Evolutionary conservation across 225 moss, liverwort and hornwort genomes (phyloP).

Genomic region (Rhytidiadelphus loreus): DNA sequence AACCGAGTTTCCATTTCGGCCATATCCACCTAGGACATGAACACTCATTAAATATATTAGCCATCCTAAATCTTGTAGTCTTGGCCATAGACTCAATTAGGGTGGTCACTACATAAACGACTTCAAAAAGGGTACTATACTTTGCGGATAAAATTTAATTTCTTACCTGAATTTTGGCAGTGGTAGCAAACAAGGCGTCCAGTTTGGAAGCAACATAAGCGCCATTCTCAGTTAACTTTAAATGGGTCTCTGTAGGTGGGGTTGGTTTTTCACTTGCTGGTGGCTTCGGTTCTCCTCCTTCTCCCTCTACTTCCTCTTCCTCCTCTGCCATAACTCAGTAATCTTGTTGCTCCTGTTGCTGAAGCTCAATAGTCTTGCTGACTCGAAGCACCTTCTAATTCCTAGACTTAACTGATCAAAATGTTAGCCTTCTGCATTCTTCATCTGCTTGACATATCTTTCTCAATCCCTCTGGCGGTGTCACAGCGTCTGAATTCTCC

Average conservation of each 20-base stretch:
- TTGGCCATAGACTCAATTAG: not conserved
- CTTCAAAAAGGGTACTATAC: not conserved
- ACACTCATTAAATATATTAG: not conserved
- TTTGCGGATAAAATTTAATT: not conserved
- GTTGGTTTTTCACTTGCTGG: not conserved
- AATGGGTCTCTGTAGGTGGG: constrained; percentile 10
- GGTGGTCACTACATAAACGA: not conserved
- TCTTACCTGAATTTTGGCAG: constrained; percentile 21
- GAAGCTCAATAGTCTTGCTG: not conserved
- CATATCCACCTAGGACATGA: constrained; percentile 8
- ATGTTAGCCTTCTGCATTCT: not conserved
- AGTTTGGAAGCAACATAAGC: constrained; percentile 30
- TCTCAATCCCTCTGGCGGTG: not conserved
- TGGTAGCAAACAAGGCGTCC: constrained; percentile 14
- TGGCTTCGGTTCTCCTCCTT: constrained; percentile 1
- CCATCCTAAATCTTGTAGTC: not conserved
- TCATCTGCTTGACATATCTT: not conserved
- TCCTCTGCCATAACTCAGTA: constrained; percentile 8
- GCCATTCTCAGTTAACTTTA: constrained; percentile 14
- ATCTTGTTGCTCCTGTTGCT: not conserved
- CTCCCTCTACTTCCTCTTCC: not conserved
- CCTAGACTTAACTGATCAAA: not conserved
- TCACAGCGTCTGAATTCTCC: not conserved
- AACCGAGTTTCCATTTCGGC: constrained; percentile 13
- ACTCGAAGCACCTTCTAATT: not conserved